Conservation (phyloP, 768 basidiomycete species). For the Mycena capillaripes region DNA sequence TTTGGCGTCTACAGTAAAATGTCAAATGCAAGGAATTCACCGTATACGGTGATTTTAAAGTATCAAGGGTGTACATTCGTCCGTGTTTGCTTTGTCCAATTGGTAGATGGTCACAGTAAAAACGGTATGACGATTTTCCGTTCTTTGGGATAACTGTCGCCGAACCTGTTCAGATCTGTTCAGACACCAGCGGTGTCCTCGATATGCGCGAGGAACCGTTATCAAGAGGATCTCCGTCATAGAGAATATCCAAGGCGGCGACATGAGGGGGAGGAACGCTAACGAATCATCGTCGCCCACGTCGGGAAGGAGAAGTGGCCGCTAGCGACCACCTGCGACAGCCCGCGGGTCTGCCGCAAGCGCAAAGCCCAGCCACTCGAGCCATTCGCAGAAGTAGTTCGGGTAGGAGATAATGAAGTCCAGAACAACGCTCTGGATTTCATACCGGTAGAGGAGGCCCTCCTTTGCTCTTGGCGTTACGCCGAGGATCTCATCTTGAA, state of each 20-base stretch:
- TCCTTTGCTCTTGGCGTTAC: slow-evolving; percentile 65
- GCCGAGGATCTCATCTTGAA: slow-evolving; percentile 92
- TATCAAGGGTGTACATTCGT: neutral
- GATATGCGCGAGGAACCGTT: slow-evolving; percentile 85
- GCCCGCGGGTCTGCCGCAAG: slow-evolving; percentile 73
- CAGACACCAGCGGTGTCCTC: slow-evolving; percentile 95
- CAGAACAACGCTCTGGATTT: too few species aligned
- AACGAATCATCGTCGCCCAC: slow-evolving; percentile 35
- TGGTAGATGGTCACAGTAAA: slow-evolving; percentile 58
- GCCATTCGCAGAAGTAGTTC: slow-evolving; percentile 96
- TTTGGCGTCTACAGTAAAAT: neutral
- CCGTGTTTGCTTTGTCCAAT: neutral
- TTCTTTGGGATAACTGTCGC: slow-evolving; percentile 80
- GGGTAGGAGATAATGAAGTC: slow-evolving; percentile 96
- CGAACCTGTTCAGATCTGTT: slow-evolving; percentile 77
- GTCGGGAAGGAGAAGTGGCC: slow-evolving; percentile 40
- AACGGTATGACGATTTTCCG: slow-evolving; percentile 86
- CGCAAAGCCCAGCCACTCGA: slow-evolving; percentile 93
- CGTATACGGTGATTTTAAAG: neutral
- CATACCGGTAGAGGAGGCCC: slow-evolving; percentile 79
- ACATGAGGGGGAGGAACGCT: slow-evolving; percentile 55
- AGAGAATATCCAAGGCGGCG: slow-evolving; percentile 89
- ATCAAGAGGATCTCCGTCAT: slow-evolving; percentile 80
- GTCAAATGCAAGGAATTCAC: neutral
- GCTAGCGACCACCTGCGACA: slow-evolving; percentile 21